A percentile compares a stretch with the other conserved stretches of the same genome.
Evolutionary conservation across 2,329 filamentous ascomycete species (phyloP).

Genomic region (Ilyonectria destructans): DNA sequence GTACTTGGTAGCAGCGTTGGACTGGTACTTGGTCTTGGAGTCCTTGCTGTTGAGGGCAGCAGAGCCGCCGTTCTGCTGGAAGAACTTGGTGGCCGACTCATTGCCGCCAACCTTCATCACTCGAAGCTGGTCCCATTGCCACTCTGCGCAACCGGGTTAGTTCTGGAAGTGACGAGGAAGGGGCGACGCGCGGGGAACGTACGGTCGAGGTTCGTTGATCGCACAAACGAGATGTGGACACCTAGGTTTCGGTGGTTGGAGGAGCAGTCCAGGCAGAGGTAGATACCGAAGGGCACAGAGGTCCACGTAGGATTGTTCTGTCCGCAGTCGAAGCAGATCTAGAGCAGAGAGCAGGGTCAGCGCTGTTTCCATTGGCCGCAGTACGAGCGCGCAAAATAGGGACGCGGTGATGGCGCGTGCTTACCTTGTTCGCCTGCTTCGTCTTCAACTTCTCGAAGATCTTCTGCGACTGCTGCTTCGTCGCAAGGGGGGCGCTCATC

Average conservation of each 20-base stretch:
- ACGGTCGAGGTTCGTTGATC: conserved; percentile 99
- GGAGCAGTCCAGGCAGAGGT: conserved; percentile 97
- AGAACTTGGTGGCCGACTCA: conserved; percentile 98
- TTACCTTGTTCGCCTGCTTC: conserved; percentile 94
- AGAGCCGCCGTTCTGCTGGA: conserved; percentile 95
- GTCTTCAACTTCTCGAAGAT: conserved; percentile 98
- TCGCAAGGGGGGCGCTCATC: conserved; percentile 79
- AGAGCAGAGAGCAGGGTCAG: conserved; percentile 32
- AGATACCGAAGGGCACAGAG: conserved; percentile 96
- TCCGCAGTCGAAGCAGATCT: conserved; percentile 99
- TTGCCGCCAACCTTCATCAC: conserved; percentile 99
- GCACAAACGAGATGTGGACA: conserved; percentile 99
- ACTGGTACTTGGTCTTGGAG: conserved; percentile 96
- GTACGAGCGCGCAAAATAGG: neutral
- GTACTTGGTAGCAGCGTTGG: conserved; percentile 94
- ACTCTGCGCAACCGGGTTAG: conserved; percentile 69
- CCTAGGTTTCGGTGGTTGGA: conserved; percentile 97
- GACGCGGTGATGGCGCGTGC: conserved; percentile 41
- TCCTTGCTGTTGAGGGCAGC: conserved; percentile 97
- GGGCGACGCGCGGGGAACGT: conserved; percentile 59
- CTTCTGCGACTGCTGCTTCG: conserved; percentile 95
- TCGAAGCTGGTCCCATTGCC: conserved; percentile 99
- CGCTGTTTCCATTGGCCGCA: neutral
- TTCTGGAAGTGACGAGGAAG: conserved; percentile 29
- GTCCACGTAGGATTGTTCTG: conserved; percentile 99